Percentiles rank a stretch among this genome's conserved stretches.
These are phyloP conservation scores for Zychaea mexicana DNA, from an alignment of 371 early-diverging fungal genomes.

Conservation along the genomic window DNA sequence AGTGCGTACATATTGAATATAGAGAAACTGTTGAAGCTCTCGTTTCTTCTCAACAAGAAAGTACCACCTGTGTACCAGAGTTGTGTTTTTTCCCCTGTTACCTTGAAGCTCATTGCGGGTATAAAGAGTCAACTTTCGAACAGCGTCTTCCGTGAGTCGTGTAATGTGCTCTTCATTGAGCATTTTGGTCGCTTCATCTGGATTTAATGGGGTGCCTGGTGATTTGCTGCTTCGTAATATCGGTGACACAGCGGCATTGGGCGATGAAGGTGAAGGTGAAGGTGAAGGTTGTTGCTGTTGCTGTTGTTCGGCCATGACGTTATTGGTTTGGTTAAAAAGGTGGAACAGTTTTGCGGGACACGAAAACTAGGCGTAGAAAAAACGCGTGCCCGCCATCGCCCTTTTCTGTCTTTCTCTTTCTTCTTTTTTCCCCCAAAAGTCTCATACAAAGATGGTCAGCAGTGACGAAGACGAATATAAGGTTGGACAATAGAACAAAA, in stretches of 20 bases:
- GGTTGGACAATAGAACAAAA: conserved; percentile 1
- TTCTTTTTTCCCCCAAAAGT: background rate
- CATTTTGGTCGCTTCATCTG: conserved; percentile 38
- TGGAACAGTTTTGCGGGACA: background rate
- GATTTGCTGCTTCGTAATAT: background rate
- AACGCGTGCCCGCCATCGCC: background rate
- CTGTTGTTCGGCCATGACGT: background rate
- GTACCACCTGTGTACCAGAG: too few relatives aligned
- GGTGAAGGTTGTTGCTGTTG: background rate
- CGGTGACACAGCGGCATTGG: background rate
- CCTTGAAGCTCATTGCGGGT: conserved; percentile 58
- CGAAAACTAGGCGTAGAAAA: background rate
- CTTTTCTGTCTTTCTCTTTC: background rate
- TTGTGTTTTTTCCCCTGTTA: conserved; percentile 19
- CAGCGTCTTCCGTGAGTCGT: conserved; percentile 57
- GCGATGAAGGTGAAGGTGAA: background rate
- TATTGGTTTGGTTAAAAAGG: background rate
- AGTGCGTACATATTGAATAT: too few relatives aligned
- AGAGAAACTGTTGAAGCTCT: too few relatives aligned
- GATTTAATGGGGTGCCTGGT: conserved; percentile 20
- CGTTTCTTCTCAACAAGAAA: too few relatives aligned
- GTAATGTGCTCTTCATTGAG: conserved; percentile 55
- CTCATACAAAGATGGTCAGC: conserved; percentile 9
- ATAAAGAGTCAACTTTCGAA: conserved; percentile 57
- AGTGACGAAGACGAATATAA: conserved; percentile 14